These are phyloP conservation scores for Solanum dulcamara DNA, from an alignment of 257 asterid genomes.

Conservation along the genomic window DNA sequence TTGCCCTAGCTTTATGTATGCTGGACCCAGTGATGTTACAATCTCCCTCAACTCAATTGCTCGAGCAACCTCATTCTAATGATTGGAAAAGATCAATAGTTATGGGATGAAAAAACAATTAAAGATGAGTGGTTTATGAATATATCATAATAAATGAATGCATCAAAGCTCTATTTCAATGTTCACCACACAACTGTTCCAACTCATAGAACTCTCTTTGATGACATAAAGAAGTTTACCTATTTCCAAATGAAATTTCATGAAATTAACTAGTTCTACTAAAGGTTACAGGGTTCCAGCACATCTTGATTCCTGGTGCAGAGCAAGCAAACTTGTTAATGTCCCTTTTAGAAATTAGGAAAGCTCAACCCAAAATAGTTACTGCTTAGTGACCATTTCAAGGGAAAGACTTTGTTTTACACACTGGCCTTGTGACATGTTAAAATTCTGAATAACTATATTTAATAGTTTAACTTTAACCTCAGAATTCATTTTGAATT, in stretches of 20 bases:
- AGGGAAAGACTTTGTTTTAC: not conserved
- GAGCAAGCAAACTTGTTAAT: not conserved
- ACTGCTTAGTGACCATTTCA: not conserved
- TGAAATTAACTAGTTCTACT: not conserved
- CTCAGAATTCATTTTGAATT: not conserved
- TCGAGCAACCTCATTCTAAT: conserved; percentile 89
- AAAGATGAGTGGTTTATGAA: not conserved
- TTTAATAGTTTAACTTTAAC: not conserved
- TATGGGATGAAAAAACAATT: not conserved
- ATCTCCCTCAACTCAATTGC: conserved; percentile 96
- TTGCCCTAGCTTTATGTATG: conserved; percentile 98
- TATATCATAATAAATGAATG: not conserved
- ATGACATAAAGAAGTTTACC: not conserved
- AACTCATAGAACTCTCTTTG: not conserved
- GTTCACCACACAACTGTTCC: not conserved
- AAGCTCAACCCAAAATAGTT: not conserved
- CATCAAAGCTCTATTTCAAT: not conserved
- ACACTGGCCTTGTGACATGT: not conserved
- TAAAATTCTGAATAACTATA: not conserved
- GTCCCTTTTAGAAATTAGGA: not conserved
- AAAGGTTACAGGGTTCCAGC: not conserved
- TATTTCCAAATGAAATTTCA: not conserved
- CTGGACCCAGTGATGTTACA: conserved; percentile 97
- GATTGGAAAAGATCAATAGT: not conserved
- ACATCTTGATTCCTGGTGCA: not conserved